Conservation (phyloP, 2,329 filamentous ascomycete species). For the Lojkania enalia region DNA sequence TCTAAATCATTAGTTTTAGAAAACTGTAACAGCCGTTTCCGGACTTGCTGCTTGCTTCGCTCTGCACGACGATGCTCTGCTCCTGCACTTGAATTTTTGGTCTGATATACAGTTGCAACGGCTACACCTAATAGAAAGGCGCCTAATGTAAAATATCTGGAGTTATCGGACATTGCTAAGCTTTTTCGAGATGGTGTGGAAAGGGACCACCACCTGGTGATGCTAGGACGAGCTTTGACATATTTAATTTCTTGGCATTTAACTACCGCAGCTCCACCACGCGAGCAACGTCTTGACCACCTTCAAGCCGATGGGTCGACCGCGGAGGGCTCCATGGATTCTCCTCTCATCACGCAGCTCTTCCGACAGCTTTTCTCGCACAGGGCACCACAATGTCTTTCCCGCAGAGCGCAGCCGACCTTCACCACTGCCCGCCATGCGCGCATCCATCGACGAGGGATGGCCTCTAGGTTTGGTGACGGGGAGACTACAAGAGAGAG, state of each 20-base stretch:
- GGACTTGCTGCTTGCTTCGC: slow-evolving; percentile 9
- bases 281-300: slow-evolving; percentile 14
- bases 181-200: slow-evolving; percentile 11
- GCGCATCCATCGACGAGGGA: slow-evolving; percentile 34
- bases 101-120: slow-evolving; percentile 54
- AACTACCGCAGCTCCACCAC: slow-evolving; percentile 21
- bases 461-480: slow-evolving; percentile 31
- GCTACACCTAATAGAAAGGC: slow-evolving; percentile 79
- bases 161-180: slow-evolving; percentile 44
- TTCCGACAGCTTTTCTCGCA: slow-evolving; percentile 86
- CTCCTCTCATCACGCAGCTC: slow-evolving; percentile 73
- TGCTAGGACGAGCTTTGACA: slow-evolving; percentile 24
- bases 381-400: slow-evolving; percentile 58
- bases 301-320: neutral
- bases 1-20: slow-evolving; percentile 31
- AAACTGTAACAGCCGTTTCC: slow-evolving; percentile 23
- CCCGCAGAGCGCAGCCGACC: slow-evolving; percentile 48
- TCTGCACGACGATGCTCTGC: neutral
- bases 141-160: slow-evolving; percentile 64
- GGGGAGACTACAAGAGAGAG: slow-evolving; percentile 60
- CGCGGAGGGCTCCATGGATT: slow-evolving; percentile 67
- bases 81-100: neutral
- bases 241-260: slow-evolving; percentile 30
- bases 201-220: neutral
- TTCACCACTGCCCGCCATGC: slow-evolving; percentile 44